Conservation (phyloP, 2,329 filamentous ascomycete genomes). For the Colletotrichum sp. region DNA sequence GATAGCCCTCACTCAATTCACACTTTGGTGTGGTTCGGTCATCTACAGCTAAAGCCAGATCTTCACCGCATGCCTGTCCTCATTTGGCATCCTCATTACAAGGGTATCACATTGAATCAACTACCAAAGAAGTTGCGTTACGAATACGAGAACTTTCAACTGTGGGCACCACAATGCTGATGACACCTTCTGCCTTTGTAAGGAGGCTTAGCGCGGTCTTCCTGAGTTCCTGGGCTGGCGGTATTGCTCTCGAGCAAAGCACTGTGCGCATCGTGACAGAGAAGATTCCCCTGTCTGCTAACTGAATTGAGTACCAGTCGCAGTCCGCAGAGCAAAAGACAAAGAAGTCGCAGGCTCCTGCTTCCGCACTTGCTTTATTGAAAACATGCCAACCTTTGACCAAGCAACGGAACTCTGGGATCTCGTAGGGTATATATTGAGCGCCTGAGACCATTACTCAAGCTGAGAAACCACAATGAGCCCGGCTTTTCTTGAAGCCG, state of each 20-base stretch:
- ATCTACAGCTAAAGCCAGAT: no score
- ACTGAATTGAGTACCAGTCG: background rate
- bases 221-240: background rate
- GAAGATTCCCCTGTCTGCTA: background rate
- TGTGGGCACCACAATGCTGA: no score
- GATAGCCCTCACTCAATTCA: no score
- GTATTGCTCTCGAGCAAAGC: background rate
- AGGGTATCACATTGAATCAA: no score
- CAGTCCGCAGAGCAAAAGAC: background rate
- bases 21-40: no score
- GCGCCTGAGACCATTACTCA: background rate
- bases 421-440: background rate
- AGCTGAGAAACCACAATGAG: background rate
- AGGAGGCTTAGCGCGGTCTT: background rate
- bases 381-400: background rate
- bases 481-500: background rate
- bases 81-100: no score
- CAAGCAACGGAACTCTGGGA: fast-evolving
- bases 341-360: background rate
- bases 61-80: no score
- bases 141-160: no score
- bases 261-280: background rate
- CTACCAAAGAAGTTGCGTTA: no score
- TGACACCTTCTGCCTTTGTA: fast-evolving
- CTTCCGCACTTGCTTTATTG: background rate